These are phyloP conservation scores for Verticillium zaregamsianum DNA, from an alignment of 2,329 filamentous ascomycete species.

Conservation along the genomic window DNA sequence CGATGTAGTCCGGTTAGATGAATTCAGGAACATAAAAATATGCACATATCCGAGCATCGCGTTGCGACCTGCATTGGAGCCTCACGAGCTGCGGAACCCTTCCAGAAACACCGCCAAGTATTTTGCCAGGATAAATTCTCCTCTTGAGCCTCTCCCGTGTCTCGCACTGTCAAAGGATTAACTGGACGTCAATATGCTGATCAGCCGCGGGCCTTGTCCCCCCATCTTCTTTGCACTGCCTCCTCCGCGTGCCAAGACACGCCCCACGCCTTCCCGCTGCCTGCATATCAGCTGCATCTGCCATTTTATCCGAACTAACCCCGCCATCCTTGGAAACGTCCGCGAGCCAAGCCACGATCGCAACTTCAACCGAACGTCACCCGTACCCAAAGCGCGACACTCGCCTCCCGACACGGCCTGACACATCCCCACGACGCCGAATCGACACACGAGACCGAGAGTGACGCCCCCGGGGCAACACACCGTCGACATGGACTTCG, in stretches of 20 bases:
- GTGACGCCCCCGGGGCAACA: conserved; percentile 3
- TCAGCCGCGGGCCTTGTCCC: neutral
- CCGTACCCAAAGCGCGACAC: neutral
- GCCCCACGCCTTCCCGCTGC: neutral
- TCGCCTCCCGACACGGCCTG: neutral
- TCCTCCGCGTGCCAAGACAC: neutral
- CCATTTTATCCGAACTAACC: neutral
- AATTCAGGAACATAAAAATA: neutral
- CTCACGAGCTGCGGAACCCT: neutral
- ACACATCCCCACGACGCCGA: neutral
- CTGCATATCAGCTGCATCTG: neutral
- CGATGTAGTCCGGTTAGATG: neutral
- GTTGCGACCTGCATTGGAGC: neutral
- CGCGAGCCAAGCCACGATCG: neutral
- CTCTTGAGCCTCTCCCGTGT: neutral
- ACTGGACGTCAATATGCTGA: neutral
- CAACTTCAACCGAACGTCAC: neutral
- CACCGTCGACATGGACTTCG: conserved; percentile 79
- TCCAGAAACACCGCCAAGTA: neutral
- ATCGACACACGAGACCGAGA: neutral
- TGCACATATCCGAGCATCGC: neutral
- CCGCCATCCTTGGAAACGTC: neutral
- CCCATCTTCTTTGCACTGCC: neutral
- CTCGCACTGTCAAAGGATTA: neutral
- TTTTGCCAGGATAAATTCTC: neutral